A percentile compares a stretch with the other conserved stretches of the same genome.
These are phyloP conservation scores for Closterium sp. DNA, from an alignment of 139 green algal species.

Conservation along the genomic window DNA sequence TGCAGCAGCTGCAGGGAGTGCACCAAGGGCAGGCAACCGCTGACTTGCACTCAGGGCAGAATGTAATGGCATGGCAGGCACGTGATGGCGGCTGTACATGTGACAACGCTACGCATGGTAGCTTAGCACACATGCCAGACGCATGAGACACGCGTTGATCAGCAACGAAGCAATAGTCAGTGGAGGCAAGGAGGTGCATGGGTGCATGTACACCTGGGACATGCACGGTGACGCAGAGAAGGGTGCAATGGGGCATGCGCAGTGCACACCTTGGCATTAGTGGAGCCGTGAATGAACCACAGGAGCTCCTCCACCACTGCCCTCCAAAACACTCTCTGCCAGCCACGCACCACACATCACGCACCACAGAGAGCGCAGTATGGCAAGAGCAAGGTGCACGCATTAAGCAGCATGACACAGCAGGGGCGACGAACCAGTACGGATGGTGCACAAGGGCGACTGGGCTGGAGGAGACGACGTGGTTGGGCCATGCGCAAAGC, in stretches of 20 bases:
- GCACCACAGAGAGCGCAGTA: too few species aligned
- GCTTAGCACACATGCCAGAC: background rate
- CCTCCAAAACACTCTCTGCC: slow-evolving; percentile 86
- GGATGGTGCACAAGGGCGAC: background rate
- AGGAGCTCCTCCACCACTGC: slow-evolving; percentile 96
- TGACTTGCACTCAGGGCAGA: background rate
- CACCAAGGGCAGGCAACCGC: background rate
- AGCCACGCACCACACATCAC: background rate
- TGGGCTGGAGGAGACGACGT: too few species aligned
- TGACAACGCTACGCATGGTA: background rate
- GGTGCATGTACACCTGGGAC: background rate
- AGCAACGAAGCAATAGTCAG: background rate
- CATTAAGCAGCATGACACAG: background rate
- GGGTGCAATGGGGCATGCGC: background rate
- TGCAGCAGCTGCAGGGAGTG: slow-evolving; percentile 59
- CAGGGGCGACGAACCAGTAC: background rate
- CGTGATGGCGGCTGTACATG: background rate
- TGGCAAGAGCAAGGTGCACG: background rate
- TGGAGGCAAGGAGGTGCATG: background rate
- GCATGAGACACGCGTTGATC: background rate
- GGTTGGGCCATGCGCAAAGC: too few species aligned
- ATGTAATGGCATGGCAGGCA: background rate
- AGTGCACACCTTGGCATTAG: slow-evolving; percentile 68
- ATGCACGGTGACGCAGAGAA: background rate
- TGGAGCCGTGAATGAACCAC: slow-evolving; percentile 94